Conservation (phyloP, 768 basidiomycete species). For the Pulveroboletus sp. region DNA sequence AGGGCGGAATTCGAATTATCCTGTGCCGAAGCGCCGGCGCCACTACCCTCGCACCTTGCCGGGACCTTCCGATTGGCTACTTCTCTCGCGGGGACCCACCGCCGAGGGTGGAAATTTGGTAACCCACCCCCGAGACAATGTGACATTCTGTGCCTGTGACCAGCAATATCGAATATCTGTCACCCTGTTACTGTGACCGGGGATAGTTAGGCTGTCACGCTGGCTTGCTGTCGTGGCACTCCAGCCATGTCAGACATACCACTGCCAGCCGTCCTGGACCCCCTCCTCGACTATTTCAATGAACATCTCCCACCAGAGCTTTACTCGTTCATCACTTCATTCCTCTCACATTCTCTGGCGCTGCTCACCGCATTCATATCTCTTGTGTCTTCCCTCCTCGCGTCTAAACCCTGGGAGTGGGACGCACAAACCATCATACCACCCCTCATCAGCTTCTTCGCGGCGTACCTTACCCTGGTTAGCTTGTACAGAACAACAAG, state of each 20-base stretch:
- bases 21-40: conserved; percentile 16
- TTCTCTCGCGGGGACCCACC: neutral
- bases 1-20: conserved; percentile 14
- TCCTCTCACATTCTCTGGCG: conserved; percentile 50
- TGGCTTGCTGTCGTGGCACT: conserved; percentile 18
- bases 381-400: conserved; percentile 44
- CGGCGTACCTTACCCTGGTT: conserved; percentile 71
- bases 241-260: conserved; percentile 28
- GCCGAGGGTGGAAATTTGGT: conserved; percentile 9
- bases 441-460: conserved; percentile 66
- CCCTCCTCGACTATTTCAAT: conserved; percentile 50
- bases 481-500: conserved; percentile 75
- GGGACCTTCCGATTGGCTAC: conserved; percentile 27
- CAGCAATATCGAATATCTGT: conserved; percentile 1
- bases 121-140: conserved; percentile 2
- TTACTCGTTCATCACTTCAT: conserved; percentile 45
- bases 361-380: conserved; percentile 45
- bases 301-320: conserved; percentile 52
- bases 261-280: conserved; percentile 49
- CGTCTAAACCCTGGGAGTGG: conserved; percentile 56
- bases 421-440: conserved; percentile 64
- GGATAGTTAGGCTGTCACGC: conserved; percentile 13
- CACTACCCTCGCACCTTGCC: conserved; percentile 8
- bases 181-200: conserved; percentile 14
- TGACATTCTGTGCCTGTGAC: conserved; percentile 17